phyloP scores from a whole-genome alignment of 257 asterid genomes.

The Solanum clarkiae region DNA sequence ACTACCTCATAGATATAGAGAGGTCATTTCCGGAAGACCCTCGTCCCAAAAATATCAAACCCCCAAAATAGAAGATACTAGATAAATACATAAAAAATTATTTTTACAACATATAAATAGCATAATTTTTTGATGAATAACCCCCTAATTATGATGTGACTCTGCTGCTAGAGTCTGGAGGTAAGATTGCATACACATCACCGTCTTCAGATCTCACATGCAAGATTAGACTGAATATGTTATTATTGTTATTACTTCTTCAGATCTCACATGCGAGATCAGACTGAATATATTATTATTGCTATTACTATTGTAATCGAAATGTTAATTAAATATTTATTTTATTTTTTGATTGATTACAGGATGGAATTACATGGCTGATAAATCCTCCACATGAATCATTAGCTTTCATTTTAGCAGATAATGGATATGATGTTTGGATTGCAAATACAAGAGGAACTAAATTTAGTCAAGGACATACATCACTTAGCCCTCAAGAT shows the following conservation, averaged over 20 bases:
- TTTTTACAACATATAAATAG: no score
- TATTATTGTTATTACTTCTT: not conserved
- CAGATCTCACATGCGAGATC: not conserved
- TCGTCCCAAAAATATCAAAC: no score
- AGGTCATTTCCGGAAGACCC: no score
- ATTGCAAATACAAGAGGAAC: constrained; percentile 58
- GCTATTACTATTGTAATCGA: not conserved
- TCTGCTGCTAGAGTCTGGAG: no score
- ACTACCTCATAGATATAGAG: no score
- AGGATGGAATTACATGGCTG: constrained; percentile 67
- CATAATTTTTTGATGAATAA: no score
- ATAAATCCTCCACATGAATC: constrained; percentile 40
- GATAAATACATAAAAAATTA: no score
- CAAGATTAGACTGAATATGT: not conserved
- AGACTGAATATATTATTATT: not conserved
- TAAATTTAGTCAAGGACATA: constrained; percentile 45
- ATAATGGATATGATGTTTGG: constrained; percentile 68
- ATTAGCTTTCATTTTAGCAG: constrained; percentile 50
- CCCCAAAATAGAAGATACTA: no score
- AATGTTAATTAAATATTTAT: not conserved
- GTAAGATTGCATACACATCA: not conserved
- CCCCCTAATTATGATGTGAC: no score
- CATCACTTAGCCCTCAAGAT: constrained; percentile 39
- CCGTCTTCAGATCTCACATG: not conserved
- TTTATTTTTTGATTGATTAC: not conserved